Conservation (phyloP, 2,329 filamentous ascomycete genomes). For the Neoascochyta sp. region DNA sequence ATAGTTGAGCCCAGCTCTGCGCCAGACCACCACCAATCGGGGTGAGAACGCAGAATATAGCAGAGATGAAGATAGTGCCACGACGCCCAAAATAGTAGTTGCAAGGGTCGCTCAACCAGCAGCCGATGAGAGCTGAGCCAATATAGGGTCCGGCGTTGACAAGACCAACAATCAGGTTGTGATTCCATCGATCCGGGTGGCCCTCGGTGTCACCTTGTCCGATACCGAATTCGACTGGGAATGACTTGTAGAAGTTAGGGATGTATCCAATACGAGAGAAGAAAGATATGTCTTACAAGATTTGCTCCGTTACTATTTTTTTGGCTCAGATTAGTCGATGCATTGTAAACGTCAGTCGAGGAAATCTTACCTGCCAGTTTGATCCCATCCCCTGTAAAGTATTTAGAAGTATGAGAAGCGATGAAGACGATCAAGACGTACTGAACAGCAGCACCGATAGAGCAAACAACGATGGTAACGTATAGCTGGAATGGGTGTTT, state of each 20-base stretch:
- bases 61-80: conserved; percentile 29
- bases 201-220: conserved; percentile 12
- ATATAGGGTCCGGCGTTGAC: conserved; percentile 27
- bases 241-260: no score
- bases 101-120: conserved; percentile 26
- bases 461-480: conserved; percentile 63
- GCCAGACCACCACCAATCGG: conserved; percentile 22
- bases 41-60: conserved; percentile 21
- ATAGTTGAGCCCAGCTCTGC: conserved; percentile 22
- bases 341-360: no score
- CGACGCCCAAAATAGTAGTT: conserved; percentile 27
- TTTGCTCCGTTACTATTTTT: conserved; percentile 53
- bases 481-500: conserved; percentile 55
- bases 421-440: no score
- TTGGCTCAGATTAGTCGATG: no score
- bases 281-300: no score
- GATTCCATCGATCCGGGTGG: conserved; percentile 12
- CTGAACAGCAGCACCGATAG: conserved; percentile 62
- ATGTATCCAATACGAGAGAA: no score
- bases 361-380: no score
- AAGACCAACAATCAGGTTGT: conserved; percentile 14
- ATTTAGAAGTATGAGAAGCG: no score
- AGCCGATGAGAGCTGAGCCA: conserved; percentile 26
- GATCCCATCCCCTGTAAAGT: no score
- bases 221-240: conserved; percentile 54